Base-by-base conservation (phyloP, 2,329 filamentous ascomycete genomes). In the Dactylonectria estremocensis region DNA sequence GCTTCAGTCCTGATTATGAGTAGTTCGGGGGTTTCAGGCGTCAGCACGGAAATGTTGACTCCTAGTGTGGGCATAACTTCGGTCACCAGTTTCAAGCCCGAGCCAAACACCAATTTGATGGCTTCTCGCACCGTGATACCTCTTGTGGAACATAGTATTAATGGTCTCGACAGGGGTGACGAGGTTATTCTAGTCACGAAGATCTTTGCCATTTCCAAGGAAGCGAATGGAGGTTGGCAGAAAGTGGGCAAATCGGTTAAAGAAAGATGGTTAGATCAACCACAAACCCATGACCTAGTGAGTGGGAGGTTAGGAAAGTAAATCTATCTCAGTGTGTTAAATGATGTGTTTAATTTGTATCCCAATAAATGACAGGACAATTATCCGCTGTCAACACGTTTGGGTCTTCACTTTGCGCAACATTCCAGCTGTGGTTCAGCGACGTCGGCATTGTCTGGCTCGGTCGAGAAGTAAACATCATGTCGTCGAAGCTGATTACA, bases 401-500 rank as follows among this genome's bases (percentile, higher is more conserved):
- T 28, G 24, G 24, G 24, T 28, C 24, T 28, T 28, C 24, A 28
- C 24, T 7, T 28, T 28, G 24, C 24, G 24, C 4, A 28, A 28
- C 4, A 28, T 2, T 7, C 24, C 24, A 28, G 24, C 24, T 28
- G 24, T 28, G 24, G 24, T 28, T 28, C 35, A 16, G 35, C 14
- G 35, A 40, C 35, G 35, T 11, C 11, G 5, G 28, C 22, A 57
- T 3, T 45, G 35, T 14, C 35, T 24, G 13, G 35, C 4, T 31
- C 46, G 24, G 7, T 20, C 28, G 20, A 11, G n/a, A 48, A 13
- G 14, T 73, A n/a, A 79, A 80, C 64, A 80, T 76, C 69, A 78
- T 77, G 35, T 81, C 79, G 22, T 80, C 77, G n/a, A 80, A 79
- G 14, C 77, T 80, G 2, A 81, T 81, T 0, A 81, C 69, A 0